A percentile compares a stretch with the other conserved stretches of the same genome.
Conservation (phyloP, 2,329 filamentous ascomycete species). For the Aspergillus japonicus region DNA sequence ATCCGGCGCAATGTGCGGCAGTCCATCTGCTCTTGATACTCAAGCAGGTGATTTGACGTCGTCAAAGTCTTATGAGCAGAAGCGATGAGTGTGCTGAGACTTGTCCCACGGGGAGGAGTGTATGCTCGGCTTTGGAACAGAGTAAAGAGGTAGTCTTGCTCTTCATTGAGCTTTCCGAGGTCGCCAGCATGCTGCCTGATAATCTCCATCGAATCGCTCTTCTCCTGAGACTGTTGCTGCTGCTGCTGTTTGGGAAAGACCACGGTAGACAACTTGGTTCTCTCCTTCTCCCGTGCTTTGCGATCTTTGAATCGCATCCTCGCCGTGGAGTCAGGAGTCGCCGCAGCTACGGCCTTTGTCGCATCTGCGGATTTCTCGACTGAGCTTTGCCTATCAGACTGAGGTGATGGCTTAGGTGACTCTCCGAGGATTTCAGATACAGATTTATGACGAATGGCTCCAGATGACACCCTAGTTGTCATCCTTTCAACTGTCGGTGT, state of each 20-base stretch:
- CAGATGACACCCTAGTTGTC: conserved; percentile 68
- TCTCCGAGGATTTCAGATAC: conserved; percentile 70
- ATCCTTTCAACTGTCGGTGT: conserved; percentile 54
- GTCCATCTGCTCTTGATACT: conserved; percentile 81
- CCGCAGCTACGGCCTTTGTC: conserved; percentile 12
- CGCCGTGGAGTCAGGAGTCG: conserved; percentile 34
- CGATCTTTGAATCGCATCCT: conserved; percentile 48
- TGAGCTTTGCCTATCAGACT: conserved; percentile 36
- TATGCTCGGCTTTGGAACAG: conserved; percentile 62
- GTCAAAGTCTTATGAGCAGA: conserved; percentile 87
- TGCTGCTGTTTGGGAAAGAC: conserved; percentile 70
- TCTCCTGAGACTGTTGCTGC: conserved; percentile 49
- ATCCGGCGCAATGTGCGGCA: conserved; percentile 82
- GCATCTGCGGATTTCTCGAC: conserved; percentile 36
- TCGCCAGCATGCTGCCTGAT: conserved; percentile 47
- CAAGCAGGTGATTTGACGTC: conserved; percentile 78
- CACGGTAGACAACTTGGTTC: conserved; percentile 68
- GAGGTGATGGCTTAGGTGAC: conserved; percentile 44
- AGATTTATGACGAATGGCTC: conserved; percentile 68
- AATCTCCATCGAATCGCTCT: conserved; percentile 40
- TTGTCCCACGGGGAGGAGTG: conserved; percentile 52
- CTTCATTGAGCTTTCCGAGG: conserved; percentile 45
- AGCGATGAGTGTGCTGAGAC: conserved; percentile 69
- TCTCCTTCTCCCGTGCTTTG: conserved; percentile 58
- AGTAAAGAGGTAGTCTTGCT: conserved; percentile 62